Evolutionary conservation across 1,139 yeast genomes (phyloP).

Genomic region (Eremothecium gossypii): DNA sequence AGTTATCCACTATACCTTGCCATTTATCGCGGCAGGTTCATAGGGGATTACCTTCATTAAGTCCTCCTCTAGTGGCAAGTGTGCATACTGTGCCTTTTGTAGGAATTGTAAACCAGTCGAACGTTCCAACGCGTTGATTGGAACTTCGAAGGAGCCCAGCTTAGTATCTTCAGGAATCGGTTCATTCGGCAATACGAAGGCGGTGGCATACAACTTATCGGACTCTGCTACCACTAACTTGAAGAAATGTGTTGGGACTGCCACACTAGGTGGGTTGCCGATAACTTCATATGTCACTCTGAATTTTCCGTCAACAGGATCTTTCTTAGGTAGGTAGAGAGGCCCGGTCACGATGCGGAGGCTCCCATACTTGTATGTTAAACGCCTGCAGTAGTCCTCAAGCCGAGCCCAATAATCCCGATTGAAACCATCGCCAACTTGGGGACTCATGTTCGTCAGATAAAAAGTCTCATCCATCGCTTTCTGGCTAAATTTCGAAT

Average conservation of each 20-base stretch:
- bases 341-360: constrained; percentile 94
- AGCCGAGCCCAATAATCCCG: constrained; percentile 97
- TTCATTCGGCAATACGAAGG: constrained; percentile 87
- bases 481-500: constrained; percentile 77
- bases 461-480: constrained; percentile 95
- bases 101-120: constrained; percentile 78
- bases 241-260: constrained; percentile 96
- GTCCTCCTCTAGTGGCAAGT: constrained; percentile 1
- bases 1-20: no score
- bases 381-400: constrained; percentile 76
- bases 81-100: constrained; percentile 36
- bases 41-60: background rate
- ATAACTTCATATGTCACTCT: constrained; percentile 83
- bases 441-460: constrained; percentile 89
- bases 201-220: constrained; percentile 65
- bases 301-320: constrained; percentile 66
- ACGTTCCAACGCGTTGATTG: constrained; percentile 80
- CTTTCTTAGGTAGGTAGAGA: constrained; percentile 69
- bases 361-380: constrained; percentile 56
- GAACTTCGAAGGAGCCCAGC: constrained; percentile 71
- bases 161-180: constrained; percentile 62
- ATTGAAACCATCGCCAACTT: constrained; percentile 95
- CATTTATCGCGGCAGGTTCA: background rate
- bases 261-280: constrained; percentile 93
- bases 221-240: constrained; percentile 81